Percentiles rank a stretch among this genome's conserved stretches.
These are phyloP conservation scores for Leccinum incarnatum DNA, from an alignment of 768 basidiomycete genomes.

Conservation along the genomic window DNA sequence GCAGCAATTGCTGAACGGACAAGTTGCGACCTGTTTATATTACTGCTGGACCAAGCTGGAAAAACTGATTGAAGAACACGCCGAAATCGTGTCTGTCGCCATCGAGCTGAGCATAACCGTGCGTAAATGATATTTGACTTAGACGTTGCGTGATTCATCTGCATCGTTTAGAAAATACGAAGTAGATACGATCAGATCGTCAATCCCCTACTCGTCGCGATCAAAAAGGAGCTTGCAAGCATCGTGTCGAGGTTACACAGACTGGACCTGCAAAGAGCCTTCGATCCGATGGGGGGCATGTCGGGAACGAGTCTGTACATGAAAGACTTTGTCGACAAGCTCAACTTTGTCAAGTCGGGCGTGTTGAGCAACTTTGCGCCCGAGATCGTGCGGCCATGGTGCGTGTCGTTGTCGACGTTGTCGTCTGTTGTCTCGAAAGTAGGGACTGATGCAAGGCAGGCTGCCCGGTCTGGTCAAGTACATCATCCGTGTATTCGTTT, in stretches of 20 bases:
- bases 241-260: slow-evolving; percentile 76
- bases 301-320: slow-evolving; percentile 73
- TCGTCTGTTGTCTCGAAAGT: background rate
- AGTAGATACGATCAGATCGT: slow-evolving; percentile 52
- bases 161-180: slow-evolving; percentile 21
- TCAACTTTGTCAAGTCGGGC: slow-evolving; percentile 77
- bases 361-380: slow-evolving; percentile 75
- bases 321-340: slow-evolving; percentile 75
- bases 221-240: slow-evolving; percentile 77
- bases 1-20: slow-evolving; percentile 75
- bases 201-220: slow-evolving; percentile 60
- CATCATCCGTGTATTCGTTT: slow-evolving; percentile 80
- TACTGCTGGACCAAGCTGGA: slow-evolving; percentile 26
- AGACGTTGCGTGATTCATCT: background rate
- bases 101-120: slow-evolving; percentile 63
- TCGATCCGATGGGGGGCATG: slow-evolving; percentile 59
- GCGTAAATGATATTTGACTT: slow-evolving; percentile 13
- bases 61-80: slow-evolving; percentile 25
- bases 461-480: slow-evolving; percentile 66
- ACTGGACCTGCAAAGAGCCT: slow-evolving; percentile 72
- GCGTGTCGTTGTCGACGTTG: background rate
- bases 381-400: slow-evolving; percentile 77
- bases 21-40: slow-evolving; percentile 67
- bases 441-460: slow-evolving; percentile 38
- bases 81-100: slow-evolving; percentile 45